Conservation (phyloP, 805 yeast species). For the Lipomyces japonicus region DNA sequence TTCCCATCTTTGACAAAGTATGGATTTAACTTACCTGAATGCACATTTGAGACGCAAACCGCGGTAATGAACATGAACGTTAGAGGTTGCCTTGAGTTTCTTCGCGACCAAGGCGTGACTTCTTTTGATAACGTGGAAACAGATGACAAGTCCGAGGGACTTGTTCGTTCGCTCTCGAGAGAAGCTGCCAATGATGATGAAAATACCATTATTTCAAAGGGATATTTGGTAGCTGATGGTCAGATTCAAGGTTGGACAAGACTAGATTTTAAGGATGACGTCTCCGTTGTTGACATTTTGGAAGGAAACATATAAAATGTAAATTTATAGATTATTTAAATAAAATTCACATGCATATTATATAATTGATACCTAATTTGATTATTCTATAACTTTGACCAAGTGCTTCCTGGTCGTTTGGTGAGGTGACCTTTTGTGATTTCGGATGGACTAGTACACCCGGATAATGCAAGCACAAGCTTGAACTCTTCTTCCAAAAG, state of each 20-base stretch:
- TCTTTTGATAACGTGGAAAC: conserved; percentile 9
- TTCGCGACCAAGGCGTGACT: conserved; percentile 13
- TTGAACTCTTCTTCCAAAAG: conserved; percentile 27
- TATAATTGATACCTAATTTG: not conserved
- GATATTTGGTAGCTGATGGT: conserved; percentile 17
- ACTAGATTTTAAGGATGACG: conserved; percentile 16
- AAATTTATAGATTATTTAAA: not conserved
- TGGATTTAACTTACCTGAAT: conserved; percentile 22
- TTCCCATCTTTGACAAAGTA: conserved; percentile 24
- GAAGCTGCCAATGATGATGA: conserved; percentile 7
- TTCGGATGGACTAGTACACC: conserved; percentile 10
- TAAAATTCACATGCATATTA: not conserved
- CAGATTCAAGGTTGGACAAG: conserved; percentile 23
- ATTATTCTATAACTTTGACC: not conserved
- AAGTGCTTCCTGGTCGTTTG: not conserved
- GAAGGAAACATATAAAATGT: conserved; percentile 2
- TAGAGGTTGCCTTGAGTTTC: conserved; percentile 21
- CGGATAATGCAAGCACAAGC: conserved; percentile 29
- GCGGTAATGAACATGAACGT: conserved; percentile 28
- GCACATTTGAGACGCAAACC: conserved; percentile 24
- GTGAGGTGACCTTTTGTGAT: conserved; percentile 15
- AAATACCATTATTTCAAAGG: conserved; percentile 1
- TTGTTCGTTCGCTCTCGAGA: conserved; percentile 12
- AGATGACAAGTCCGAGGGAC: conserved; percentile 10
- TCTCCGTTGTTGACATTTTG: conserved; percentile 21